A percentile compares a stretch with the other conserved stretches of the same genome.
Evolutionary conservation across 208 protist genomes (phyloP).

Genomic region (Hexamita inflata): DNA sequence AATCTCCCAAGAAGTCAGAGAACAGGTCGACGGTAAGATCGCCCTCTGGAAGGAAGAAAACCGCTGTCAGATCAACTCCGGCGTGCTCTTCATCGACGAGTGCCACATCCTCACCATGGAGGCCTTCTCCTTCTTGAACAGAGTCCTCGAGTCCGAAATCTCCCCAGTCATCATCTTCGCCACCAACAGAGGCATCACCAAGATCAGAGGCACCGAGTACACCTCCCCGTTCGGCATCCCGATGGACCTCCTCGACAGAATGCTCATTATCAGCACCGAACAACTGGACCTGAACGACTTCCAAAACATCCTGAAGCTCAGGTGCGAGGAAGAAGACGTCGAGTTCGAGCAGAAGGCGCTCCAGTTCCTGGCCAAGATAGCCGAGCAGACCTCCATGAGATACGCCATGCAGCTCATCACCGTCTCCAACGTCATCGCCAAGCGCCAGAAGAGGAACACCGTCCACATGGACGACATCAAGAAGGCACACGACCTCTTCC

Average conservation of each 20-base stretch:
- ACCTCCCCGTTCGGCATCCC: constrained; percentile 93
- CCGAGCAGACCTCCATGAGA: constrained; percentile 76
- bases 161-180: constrained; percentile 96
- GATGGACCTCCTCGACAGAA: constrained; percentile 84
- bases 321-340: constrained; percentile 94
- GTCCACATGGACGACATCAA: constrained; percentile 84
- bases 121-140: constrained; percentile 99
- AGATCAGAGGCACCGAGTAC: constrained; percentile 92
- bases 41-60: constrained; percentile 97
- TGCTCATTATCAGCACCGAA: constrained; percentile 92
- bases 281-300: constrained; percentile 54
- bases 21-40: constrained; percentile 96
- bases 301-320: constrained; percentile 80
- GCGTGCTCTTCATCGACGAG: constrained; percentile 66
- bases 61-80: constrained; percentile 94
- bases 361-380: constrained; percentile 79
- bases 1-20: constrained; percentile 96
- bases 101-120: constrained; percentile 97
- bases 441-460: constrained; percentile 48
- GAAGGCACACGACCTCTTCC: constrained; percentile 86
- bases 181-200: constrained; percentile 93
- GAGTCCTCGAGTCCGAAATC: constrained; percentile 88
- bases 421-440: constrained; percentile 71
- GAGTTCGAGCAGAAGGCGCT: constrained; percentile 83
- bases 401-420: constrained; percentile 99